Evolutionary conservation across 2,329 filamentous ascomycete genomes (phyloP).

Genomic region (Scytalidium lignicola): DNA sequence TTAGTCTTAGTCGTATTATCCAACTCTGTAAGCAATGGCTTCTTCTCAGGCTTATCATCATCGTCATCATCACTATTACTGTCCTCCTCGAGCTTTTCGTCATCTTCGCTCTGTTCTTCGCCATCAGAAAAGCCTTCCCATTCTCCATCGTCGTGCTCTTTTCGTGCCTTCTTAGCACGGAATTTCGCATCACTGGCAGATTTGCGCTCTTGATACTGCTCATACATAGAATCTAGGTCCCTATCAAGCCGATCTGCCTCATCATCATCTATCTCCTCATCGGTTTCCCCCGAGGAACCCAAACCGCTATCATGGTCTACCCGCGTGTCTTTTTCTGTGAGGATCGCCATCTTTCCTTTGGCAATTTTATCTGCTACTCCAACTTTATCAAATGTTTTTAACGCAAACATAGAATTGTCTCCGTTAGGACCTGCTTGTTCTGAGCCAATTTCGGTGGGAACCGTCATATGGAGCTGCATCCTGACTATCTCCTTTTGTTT

Average conservation of each 20-base stretch:
- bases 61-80: slow-evolving; percentile 59
- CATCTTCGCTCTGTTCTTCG: slow-evolving; percentile 52
- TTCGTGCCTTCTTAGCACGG: slow-evolving; percentile 81
- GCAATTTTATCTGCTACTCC: slow-evolving; percentile 63
- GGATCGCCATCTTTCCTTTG: slow-evolving; percentile 72
- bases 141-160: slow-evolving; percentile 77
- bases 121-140: slow-evolving; percentile 83
- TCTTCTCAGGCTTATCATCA: slow-evolving; percentile 42
- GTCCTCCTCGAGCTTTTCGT: slow-evolving; percentile 51
- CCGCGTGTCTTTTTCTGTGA: slow-evolving; percentile 50
- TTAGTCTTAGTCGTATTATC: slow-evolving; percentile 44
- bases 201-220: slow-evolving; percentile 75
- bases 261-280: slow-evolving; percentile 67
- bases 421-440: slow-evolving; percentile 77
- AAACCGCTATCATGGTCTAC: slow-evolving; percentile 58
- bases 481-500: slow-evolving; percentile 94
- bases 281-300: slow-evolving; percentile 45
- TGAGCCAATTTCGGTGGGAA: slow-evolving; percentile 91
- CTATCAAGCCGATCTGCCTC: slow-evolving; percentile 78
- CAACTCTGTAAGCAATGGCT: slow-evolving; percentile 57
- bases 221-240: slow-evolving; percentile 84
- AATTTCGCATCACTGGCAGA: slow-evolving; percentile 80
- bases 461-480: slow-evolving; percentile 95
- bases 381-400: slow-evolving; percentile 76
- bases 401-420: slow-evolving; percentile 77